A percentile compares a stretch with the other conserved stretches of the same genome.
These are phyloP conservation scores for Alternaria sp. DNA, from an alignment of 2,329 filamentous ascomycete species.

Conservation along the genomic window DNA sequence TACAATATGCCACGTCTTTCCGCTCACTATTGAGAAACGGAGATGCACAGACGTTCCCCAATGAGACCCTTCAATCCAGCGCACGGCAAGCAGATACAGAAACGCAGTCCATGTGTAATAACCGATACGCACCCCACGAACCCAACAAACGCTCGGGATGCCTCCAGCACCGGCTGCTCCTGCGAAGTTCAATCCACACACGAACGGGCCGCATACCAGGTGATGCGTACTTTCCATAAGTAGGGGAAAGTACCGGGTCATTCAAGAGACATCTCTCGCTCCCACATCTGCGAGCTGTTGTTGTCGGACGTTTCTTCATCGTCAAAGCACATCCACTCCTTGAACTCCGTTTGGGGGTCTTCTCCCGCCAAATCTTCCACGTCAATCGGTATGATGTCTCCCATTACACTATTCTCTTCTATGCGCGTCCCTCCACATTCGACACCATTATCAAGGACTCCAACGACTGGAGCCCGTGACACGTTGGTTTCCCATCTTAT, in stretches of 20 bases:
- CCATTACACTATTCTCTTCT: too few relatives aligned
- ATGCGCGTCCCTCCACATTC: too few relatives aligned
- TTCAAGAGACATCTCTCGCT: background rate
- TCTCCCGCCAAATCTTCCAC: background rate
- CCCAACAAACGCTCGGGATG: background rate
- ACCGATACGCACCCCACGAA: background rate
- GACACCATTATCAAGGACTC: background rate
- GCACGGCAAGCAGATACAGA: too few relatives aligned
- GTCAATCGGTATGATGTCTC: background rate
- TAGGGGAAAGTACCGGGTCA: background rate
- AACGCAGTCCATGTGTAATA: background rate
- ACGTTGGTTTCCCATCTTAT: too few relatives aligned
- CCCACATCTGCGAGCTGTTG: background rate
- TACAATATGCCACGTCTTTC: too few relatives aligned
- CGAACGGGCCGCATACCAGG: background rate
- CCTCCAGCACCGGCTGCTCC: background rate
- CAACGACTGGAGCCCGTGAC: background rate
- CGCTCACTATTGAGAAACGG: too few relatives aligned
- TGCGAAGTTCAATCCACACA: accelerated
- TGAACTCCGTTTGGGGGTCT: too few relatives aligned
- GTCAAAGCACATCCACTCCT: background rate
- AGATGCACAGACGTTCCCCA: too few relatives aligned
- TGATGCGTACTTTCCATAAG: background rate
- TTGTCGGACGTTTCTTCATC: too few relatives aligned
- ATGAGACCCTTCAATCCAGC: too few relatives aligned